Base-by-base conservation (phyloP, 345 rosid genomes). In the Eucalyptus virginea region DNA sequence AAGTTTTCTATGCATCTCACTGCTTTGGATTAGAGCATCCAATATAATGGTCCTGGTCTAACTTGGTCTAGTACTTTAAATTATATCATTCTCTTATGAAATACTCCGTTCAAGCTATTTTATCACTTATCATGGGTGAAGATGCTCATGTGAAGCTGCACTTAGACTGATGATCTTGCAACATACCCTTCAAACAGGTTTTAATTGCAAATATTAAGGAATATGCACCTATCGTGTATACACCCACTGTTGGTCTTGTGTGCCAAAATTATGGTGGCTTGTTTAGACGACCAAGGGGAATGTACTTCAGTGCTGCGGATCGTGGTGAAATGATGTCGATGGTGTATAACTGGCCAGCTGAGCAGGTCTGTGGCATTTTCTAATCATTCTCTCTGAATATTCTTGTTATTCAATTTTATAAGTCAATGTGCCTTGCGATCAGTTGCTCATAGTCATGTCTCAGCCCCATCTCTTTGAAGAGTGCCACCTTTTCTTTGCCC, bases 301-400 rank as follows among this genome's bases (percentile, higher is more conserved):
- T 98, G 99, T 98, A 97, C 91, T 97, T 98, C 89, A 96, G 98
- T 87, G 97, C 99, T 56, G 97, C 89, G 60, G 99, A 98, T 92
- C 96, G 98, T 48, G 99, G 99, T 92, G 99, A 98, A 94, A 97
- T 98, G 99, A 97, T 97, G 99, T 97, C 99, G 62, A 97, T 97
- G 99, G 98, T 98, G 89, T 98, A 97, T 92, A 98, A 98, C 92
- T 98, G 99, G 99, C 99, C 99, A 28, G 96, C 99, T 89, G 99
- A 97, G 88, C 99, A 98, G 98, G 99, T 97, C 89, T 88, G 50
- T 58, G 50, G 88, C 85, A 77, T 65, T 44, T 91, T 65, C 86
- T 81, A n/a, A 44, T 45, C 21, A 72, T 90, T 88, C 72, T 17
- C 34, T 88, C 30, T 86, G 88, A 80, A 89, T 90, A 47, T 48